These are phyloP conservation scores for Aspergillus chevalieri DNA, from an alignment of 2,329 filamentous ascomycete genomes.

Conservation along the genomic window DNA sequence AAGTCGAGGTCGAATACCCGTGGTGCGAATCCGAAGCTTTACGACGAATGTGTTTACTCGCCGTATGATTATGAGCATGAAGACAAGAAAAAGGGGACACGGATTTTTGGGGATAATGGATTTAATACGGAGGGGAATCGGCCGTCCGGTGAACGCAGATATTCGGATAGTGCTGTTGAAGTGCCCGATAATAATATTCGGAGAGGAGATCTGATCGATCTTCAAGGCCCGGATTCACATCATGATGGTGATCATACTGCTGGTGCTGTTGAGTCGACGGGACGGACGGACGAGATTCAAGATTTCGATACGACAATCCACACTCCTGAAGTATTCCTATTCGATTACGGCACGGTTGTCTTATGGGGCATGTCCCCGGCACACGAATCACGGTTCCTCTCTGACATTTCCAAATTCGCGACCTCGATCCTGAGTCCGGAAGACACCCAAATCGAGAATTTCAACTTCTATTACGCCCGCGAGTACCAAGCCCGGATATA, in stretches of 20 bases:
- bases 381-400: conserved; percentile 84
- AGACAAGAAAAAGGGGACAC: conserved; percentile 29
- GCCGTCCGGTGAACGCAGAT: conserved; percentile 57
- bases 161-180: conserved; percentile 62
- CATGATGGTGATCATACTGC: conserved; percentile 12
- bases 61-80: conserved; percentile 72
- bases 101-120: conserved; percentile 30
- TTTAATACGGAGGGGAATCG: conserved; percentile 22
- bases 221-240: conserved; percentile 43
- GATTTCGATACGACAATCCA: conserved; percentile 86
- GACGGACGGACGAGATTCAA: conserved; percentile 37
- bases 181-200: conserved; percentile 53
- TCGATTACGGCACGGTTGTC: conserved; percentile 95
- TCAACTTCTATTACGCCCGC: conserved; percentile 98
- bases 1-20: conserved; percentile 75
- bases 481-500: conserved; percentile 98
- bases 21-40: conserved; percentile 80
- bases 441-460: conserved; percentile 91
- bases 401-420: conserved; percentile 92
- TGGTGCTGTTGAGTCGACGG: conserved; percentile 20
- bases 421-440: conserved; percentile 80
- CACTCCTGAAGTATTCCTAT: conserved; percentile 90
- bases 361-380: conserved; percentile 96
- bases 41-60: conserved; percentile 96
- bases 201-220: conserved; percentile 59